These are phyloP conservation scores for Xanthoparmelia taractica DNA, from an alignment of 495 filamentous ascomycete species.

Conservation along the genomic window DNA sequence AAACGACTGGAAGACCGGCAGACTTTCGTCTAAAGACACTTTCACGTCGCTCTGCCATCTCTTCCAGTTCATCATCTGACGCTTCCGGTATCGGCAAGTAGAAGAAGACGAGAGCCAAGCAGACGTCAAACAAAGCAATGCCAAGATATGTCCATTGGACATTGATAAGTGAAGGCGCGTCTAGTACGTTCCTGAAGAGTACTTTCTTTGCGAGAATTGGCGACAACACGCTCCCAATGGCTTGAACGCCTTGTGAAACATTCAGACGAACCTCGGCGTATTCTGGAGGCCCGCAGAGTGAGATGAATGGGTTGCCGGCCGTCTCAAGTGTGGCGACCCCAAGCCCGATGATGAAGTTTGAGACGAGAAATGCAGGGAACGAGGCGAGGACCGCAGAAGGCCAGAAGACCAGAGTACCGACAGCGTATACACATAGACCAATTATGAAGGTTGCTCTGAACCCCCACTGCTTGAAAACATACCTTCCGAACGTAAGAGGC, in stretches of 20 bases:
- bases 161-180: conserved; percentile 51
- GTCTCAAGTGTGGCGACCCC: conserved; percentile 59
- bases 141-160: conserved; percentile 69
- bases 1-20: conserved; percentile 43
- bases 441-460: conserved; percentile 61
- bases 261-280: conserved; percentile 61
- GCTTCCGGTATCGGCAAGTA: conserved; percentile 62
- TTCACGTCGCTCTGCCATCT: conserved; percentile 44
- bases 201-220: conserved; percentile 55
- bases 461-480: conserved; percentile 53
- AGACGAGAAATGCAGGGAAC: conserved; percentile 56
- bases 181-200: conserved; percentile 46
- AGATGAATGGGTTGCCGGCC: conserved; percentile 60
- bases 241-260: conserved; percentile 61
- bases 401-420: conserved; percentile 64
- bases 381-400: conserved; percentile 61
- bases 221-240: conserved; percentile 54
- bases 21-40: conserved; percentile 44
- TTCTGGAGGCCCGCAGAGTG: conserved; percentile 58
- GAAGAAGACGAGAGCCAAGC: conserved; percentile 57
- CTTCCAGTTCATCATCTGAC: conserved; percentile 54
- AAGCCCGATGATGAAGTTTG: conserved; percentile 60
- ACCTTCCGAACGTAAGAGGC: conserved; percentile 50
- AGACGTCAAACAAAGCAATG: conserved; percentile 56
- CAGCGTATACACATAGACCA: conserved; percentile 56